phyloP scores from a whole-genome alignment of 768 basidiomycete species.

The Lactifluus pinguis region DNA sequence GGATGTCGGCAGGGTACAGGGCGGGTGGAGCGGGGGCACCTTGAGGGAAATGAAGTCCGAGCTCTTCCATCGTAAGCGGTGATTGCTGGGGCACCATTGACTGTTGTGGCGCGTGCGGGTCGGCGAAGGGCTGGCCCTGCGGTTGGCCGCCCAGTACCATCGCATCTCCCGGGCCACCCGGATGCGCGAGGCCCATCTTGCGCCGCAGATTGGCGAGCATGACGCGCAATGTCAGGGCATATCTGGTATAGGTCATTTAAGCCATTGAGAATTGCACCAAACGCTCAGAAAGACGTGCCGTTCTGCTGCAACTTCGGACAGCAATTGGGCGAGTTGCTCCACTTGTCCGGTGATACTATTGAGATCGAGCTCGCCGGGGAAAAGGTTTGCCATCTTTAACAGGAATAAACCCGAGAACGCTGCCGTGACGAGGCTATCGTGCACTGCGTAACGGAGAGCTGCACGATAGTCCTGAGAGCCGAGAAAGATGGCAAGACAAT shows the following conservation, averaged over 20 bases:
- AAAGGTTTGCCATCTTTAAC: slow-evolving; percentile 90
- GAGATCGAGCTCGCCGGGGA: slow-evolving; percentile 78
- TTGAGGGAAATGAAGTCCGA: slow-evolving; percentile 67
- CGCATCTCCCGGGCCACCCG: slow-evolving; percentile 20
- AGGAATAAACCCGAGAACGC: slow-evolving; percentile 88
- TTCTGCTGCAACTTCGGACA: slow-evolving; percentile 91
- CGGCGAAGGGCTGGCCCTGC: slow-evolving; percentile 38
- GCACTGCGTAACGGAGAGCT: slow-evolving; percentile 86
- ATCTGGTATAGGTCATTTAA: slow-evolving; percentile 34
- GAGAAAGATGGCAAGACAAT: slow-evolving; percentile 78
- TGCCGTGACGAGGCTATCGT: slow-evolving; percentile 85
- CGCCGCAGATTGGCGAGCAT: slow-evolving; percentile 90
- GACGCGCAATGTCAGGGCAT: slow-evolving; percentile 83
- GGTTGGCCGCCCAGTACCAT: slow-evolving; percentile 41
- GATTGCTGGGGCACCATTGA: slow-evolving; percentile 21
- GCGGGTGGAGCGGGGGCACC: slow-evolving; percentile 38
- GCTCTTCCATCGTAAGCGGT: slow-evolving; percentile 78
- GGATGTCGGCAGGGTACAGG: slow-evolving; percentile 74
- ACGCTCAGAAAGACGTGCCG: slow-evolving; percentile 34
- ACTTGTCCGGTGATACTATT: slow-evolving; percentile 72
- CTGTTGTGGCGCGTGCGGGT: slow-evolving; percentile 44
- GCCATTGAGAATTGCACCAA: not conserved
- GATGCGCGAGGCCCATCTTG: slow-evolving; percentile 57
- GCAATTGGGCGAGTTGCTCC: slow-evolving; percentile 80
- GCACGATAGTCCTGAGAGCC: slow-evolving; percentile 74